phyloP scores from a whole-genome alignment of 2,329 filamentous ascomycete species.

The Ceratocystis eucalypticola region DNA sequence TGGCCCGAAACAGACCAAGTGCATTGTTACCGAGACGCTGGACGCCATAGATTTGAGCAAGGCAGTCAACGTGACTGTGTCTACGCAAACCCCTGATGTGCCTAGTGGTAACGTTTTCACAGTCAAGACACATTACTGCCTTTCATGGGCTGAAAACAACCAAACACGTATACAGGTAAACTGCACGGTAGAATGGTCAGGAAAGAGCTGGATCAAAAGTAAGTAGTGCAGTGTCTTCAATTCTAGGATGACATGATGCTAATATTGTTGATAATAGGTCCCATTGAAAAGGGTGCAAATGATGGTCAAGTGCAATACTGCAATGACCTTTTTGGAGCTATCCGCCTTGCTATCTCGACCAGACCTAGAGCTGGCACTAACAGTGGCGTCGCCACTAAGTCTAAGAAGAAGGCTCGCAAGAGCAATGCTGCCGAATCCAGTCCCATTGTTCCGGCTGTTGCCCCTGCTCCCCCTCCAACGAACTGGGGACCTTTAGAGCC shows the following conservation, averaged over 20 bases:
- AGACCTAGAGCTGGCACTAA: constrained; percentile 40
- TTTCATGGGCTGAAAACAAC: constrained; percentile 84
- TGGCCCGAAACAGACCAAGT: constrained; percentile 89
- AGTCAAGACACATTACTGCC: constrained; percentile 86
- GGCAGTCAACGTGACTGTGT: constrained; percentile 65
- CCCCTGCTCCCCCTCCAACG: constrained; percentile 30
- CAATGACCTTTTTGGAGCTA: constrained; percentile 60
- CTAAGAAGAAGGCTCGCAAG: constrained; percentile 50
- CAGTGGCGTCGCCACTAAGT: constrained; percentile 37
- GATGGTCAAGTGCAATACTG: constrained; percentile 78
- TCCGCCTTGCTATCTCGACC: constrained; percentile 59
- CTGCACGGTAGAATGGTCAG: constrained; percentile 87
- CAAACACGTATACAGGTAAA: constrained; percentile 74
- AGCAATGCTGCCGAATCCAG: constrained; percentile 33
- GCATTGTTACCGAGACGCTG: constrained; percentile 73
- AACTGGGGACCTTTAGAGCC: constrained; percentile 77
- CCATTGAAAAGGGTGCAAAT: constrained; percentile 89
- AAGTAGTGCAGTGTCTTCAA: constrained; percentile 24
- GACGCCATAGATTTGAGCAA: constrained; percentile 80
- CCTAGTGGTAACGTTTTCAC: constrained; percentile 85
- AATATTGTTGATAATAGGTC: constrained; percentile 40
- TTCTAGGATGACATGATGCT: neutral
- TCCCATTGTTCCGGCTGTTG: constrained; percentile 29
- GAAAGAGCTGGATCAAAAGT: constrained; percentile 98
- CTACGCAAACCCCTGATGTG: constrained; percentile 85